Evolutionary conservation across 2,329 filamentous ascomycete species (phyloP).

Genomic region (Aureobasidium sp.): DNA sequence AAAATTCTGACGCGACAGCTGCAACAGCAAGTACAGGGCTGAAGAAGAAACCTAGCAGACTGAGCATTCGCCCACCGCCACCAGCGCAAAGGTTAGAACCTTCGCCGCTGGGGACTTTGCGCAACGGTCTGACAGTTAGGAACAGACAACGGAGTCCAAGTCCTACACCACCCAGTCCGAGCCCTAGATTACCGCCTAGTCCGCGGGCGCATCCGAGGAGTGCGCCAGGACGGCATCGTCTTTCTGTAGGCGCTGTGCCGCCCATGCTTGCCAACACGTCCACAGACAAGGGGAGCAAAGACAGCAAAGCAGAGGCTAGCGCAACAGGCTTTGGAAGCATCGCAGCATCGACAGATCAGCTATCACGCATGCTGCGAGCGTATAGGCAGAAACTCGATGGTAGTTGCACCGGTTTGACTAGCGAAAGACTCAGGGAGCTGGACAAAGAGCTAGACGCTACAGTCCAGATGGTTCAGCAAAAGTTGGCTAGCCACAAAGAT

Average conservation of each 20-base stretch:
- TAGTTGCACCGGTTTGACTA: slow-evolving; percentile 39
- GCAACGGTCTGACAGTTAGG: slow-evolving; percentile 28
- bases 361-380: slow-evolving; percentile 50
- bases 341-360: slow-evolving; percentile 49
- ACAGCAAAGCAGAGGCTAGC: slow-evolving; percentile 42
- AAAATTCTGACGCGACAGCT: slow-evolving; percentile 38
- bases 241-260: not conserved
- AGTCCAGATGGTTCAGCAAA: slow-evolving; percentile 20
- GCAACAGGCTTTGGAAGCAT: slow-evolving; percentile 42
- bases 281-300: not conserved
- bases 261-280: slow-evolving; percentile 20
- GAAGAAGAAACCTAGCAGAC: slow-evolving; percentile 38
- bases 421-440: slow-evolving; percentile 46
- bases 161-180: slow-evolving; percentile 25
- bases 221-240: not conserved
- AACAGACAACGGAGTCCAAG: slow-evolving; percentile 20
- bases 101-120: slow-evolving; percentile 35
- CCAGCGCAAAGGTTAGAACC: slow-evolving; percentile 17
- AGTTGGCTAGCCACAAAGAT: slow-evolving; percentile 16
- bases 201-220: not conserved
- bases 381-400: slow-evolving; percentile 51
- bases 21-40: slow-evolving; percentile 43
- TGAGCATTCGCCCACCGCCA: slow-evolving; percentile 8
- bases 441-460: slow-evolving; percentile 51
- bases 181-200: slow-evolving; percentile 31